phyloP scores from a whole-genome alignment of 2,329 filamentous ascomycete genomes.

The Alternaria metachromatica region DNA sequence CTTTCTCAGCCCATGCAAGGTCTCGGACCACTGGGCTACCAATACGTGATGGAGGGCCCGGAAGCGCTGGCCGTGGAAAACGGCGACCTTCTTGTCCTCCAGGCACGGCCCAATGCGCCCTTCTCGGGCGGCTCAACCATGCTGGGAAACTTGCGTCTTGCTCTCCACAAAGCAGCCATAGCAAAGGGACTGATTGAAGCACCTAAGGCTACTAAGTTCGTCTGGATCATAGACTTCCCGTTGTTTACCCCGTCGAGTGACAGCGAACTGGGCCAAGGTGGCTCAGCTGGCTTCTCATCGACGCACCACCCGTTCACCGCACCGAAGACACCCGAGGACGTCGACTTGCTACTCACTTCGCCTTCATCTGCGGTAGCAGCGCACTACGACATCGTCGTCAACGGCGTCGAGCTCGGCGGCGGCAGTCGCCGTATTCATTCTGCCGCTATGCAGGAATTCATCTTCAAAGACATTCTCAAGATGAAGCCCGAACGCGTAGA shows the following conservation, averaged over 20 bases:
- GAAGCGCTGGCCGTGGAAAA: slow-evolving; percentile 59
- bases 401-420: slow-evolving; percentile 92
- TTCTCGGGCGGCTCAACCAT: slow-evolving; percentile 75
- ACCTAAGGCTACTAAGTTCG: slow-evolving; percentile 67
- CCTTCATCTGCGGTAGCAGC: slow-evolving; percentile 79
- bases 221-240: slow-evolving; percentile 91
- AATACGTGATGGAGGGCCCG: slow-evolving; percentile 67
- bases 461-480: slow-evolving; percentile 82
- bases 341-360: slow-evolving; percentile 74
- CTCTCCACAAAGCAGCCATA: slow-evolving; percentile 73
- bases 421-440: slow-evolving; percentile 92
- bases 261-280: slow-evolving; percentile 78
- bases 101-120: slow-evolving; percentile 72
- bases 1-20: slow-evolving; percentile 75
- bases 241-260: slow-evolving; percentile 79
- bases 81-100: slow-evolving; percentile 81
- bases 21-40: slow-evolving; percentile 78
- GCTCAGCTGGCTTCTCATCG: slow-evolving; percentile 77
- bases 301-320: slow-evolving; percentile 98
- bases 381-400: slow-evolving; percentile 95
- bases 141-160: slow-evolving; percentile 74
- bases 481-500: slow-evolving; percentile 75
- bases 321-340: slow-evolving; percentile 73
- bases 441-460: slow-evolving; percentile 79
- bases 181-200: slow-evolving; percentile 63